A percentile compares a stretch with the other conserved stretches of the same genome.
phyloP scores from a whole-genome alignment of 208 protist species.

The Leishmania lainsoni region DNA sequence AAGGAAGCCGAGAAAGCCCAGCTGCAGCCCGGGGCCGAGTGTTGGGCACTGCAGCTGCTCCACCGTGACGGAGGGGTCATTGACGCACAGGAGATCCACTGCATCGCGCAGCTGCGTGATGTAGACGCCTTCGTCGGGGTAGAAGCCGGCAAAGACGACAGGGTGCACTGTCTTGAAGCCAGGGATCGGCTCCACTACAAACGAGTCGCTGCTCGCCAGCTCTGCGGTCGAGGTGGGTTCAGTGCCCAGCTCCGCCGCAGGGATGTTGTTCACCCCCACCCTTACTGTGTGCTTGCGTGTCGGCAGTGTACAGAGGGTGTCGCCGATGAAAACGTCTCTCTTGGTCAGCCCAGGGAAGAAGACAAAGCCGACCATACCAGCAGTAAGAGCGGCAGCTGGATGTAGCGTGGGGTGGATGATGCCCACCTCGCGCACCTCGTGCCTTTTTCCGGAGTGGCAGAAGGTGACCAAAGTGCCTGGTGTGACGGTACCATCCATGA shows the following conservation, averaged over 20 bases:
- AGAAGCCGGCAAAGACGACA: slow-evolving; percentile 97
- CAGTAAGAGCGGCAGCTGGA: slow-evolving; percentile 71
- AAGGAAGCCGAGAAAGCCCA: slow-evolving; percentile 97
- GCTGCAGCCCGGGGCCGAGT: slow-evolving; percentile 92
- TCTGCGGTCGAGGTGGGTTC: not conserved
- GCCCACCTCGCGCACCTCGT: slow-evolving; percentile 94
- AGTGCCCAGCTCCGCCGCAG: not conserved
- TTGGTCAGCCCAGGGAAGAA: slow-evolving; percentile 79
- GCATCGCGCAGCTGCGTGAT: slow-evolving; percentile 89
- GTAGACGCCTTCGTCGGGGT: slow-evolving; percentile 88
- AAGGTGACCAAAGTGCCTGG: slow-evolving; percentile 70
- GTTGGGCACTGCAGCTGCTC: slow-evolving; percentile 84
- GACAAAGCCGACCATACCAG: slow-evolving; percentile 97
- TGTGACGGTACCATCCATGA: slow-evolving; percentile 92
- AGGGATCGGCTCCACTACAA: slow-evolving; percentile 39
- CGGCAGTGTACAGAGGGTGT: slow-evolving; percentile 91
- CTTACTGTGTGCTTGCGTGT: slow-evolving; percentile 57
- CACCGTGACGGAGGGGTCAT: slow-evolving; percentile 93
- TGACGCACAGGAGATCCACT: slow-evolving; percentile 94
- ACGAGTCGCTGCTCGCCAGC: not conserved
- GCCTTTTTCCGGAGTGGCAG: slow-evolving; percentile 55
- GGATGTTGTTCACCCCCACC: not conserved
- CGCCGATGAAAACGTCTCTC: slow-evolving; percentile 94
- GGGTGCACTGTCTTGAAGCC: slow-evolving; percentile 84
- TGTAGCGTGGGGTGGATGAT: slow-evolving; percentile 93